Conservation (phyloP, 2,329 filamentous ascomycete genomes). For the Aspergillus sp. region DNA sequence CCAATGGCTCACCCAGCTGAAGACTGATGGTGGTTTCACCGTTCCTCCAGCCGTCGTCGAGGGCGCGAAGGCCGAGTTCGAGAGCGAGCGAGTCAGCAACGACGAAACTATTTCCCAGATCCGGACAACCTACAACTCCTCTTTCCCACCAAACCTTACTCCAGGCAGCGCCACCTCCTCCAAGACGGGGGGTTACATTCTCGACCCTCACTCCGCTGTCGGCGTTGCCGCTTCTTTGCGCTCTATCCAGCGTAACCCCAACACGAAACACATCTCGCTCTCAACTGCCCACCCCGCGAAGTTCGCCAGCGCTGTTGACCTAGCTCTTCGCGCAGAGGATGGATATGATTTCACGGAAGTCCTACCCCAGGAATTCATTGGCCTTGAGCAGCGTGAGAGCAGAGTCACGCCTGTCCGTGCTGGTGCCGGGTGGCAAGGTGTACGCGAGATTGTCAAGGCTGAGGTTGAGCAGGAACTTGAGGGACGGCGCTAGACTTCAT, state of each 20-base stretch:
- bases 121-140: constrained; percentile 54
- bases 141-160: constrained; percentile 50
- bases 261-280: constrained; percentile 72
- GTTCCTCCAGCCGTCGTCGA: constrained; percentile 73
- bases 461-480: constrained; percentile 59
- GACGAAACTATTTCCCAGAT: constrained; percentile 67
- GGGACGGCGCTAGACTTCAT: constrained; percentile 22
- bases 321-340: constrained; percentile 69
- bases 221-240: constrained; percentile 75
- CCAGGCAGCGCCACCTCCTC: constrained; percentile 33
- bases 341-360: constrained; percentile 75
- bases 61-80: constrained; percentile 71
- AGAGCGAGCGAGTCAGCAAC: constrained; percentile 70
- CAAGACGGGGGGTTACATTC: constrained; percentile 67
- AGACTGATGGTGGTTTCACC: constrained; percentile 76
- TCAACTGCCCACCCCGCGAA: constrained; percentile 96
- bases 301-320: constrained; percentile 80
- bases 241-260: constrained; percentile 58
- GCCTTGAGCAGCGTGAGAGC: constrained; percentile 72
- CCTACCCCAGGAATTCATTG: constrained; percentile 77
- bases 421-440: constrained; percentile 66
- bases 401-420: constrained; percentile 69
- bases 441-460: constrained; percentile 71
- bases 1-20: constrained; percentile 76
- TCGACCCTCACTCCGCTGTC: constrained; percentile 91